Percentiles rank a stretch among this genome's conserved stretches.
phyloP scores from a whole-genome alignment of 164 flowering plant genomes.

The Vitis cinerea region DNA sequence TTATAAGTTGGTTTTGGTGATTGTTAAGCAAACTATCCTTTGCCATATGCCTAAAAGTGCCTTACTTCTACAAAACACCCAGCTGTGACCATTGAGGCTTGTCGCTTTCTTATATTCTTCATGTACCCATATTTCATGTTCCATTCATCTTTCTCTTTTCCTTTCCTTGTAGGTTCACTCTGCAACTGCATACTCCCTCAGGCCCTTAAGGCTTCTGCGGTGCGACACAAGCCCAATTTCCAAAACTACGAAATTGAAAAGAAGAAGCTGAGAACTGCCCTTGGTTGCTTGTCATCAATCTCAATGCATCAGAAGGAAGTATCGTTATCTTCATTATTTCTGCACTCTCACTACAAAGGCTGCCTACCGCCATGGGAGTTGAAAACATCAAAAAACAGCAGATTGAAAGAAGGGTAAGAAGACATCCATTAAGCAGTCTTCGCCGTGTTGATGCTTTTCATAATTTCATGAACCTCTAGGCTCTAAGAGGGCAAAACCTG shows the following conservation, averaged over 20 bases:
- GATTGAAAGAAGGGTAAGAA: conserved; percentile 28
- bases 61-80: too few relatives aligned
- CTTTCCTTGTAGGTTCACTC: conserved; percentile 35
- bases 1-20: too few relatives aligned
- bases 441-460: too few relatives aligned
- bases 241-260: conserved; percentile 34
- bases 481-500: conserved; percentile 5
- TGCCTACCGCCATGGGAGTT: conserved; percentile 53
- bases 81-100: too few relatives aligned
- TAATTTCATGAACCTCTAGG: not conserved
- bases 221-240: conserved; percentile 23
- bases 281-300: conserved; percentile 37
- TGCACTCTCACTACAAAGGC: conserved; percentile 47
- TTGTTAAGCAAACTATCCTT: too few relatives aligned
- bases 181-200: conserved; percentile 58
- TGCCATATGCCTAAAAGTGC: too few relatives aligned
- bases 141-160: not conserved
- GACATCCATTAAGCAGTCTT: too few relatives aligned
- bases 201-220: conserved; percentile 28
- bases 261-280: conserved; percentile 30
- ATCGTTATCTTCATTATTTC: conserved; percentile 47
- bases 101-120: not conserved
- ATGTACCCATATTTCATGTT: not conserved
- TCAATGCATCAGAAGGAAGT: conserved; percentile 41
- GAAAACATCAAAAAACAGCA: conserved; percentile 25